Evolutionary conservation across 805 yeast species (phyloP).

Genomic region (Cyberlindnera sargentensis): DNA sequence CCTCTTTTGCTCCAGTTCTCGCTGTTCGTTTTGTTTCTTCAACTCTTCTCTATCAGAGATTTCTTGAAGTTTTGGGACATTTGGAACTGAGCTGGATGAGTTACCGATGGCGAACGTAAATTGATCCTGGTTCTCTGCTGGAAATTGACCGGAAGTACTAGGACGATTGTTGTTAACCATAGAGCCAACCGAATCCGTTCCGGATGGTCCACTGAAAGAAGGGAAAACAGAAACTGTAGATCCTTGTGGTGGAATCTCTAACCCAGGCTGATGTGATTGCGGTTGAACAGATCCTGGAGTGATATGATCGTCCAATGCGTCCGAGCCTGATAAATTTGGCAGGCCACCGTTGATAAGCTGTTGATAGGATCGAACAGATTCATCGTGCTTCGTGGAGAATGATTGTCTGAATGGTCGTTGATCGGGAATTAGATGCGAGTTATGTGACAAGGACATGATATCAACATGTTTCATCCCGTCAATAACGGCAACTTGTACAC

Average conservation of each 20-base stretch:
- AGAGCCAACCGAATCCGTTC: no score
- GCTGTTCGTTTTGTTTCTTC: neutral
- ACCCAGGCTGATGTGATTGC: no score
- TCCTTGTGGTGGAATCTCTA: no score
- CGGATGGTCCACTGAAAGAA: no score
- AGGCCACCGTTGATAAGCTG: conserved; percentile 26
- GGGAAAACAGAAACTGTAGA: no score
- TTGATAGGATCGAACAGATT: conserved; percentile 27
- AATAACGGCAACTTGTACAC: conserved; percentile 35
- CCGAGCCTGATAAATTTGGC: neutral
- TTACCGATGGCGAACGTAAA: neutral
- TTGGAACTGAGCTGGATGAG: neutral
- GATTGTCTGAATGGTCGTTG: conserved; percentile 41
- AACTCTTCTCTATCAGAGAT: neutral
- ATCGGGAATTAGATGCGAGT: conserved; percentile 29
- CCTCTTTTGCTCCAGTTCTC: neutral
- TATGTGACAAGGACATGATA: conserved; percentile 33
- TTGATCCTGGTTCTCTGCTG: no score
- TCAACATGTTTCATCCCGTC: conserved; percentile 34
- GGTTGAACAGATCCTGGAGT: no score
- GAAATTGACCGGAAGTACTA: no score
- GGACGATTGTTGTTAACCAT: no score
- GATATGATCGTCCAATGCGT: neutral
- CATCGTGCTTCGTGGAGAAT: conserved; percentile 36
- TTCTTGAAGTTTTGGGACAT: neutral